Evolutionary conservation across 1,139 yeast genomes (phyloP).

Genomic region (Meyerozyma sp.): DNA sequence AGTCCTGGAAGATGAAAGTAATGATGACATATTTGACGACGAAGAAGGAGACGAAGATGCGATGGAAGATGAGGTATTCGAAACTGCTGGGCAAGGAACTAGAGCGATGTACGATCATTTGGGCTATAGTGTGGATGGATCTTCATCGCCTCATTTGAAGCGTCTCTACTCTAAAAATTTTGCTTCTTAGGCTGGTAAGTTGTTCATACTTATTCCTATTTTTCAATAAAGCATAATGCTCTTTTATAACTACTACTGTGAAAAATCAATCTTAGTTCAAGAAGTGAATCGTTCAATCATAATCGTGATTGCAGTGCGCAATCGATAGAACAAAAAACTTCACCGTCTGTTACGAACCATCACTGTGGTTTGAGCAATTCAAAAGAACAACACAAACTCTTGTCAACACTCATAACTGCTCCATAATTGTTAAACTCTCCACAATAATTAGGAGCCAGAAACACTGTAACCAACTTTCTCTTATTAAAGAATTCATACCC

Average conservation of each 20-base stretch:
- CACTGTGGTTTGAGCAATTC: constrained; percentile 68
- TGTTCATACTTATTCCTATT: not conserved
- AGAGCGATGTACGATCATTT: constrained; percentile 13
- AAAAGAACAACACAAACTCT: constrained; percentile 72
- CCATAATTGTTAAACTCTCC: constrained; percentile 92
- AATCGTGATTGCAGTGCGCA: not conserved
- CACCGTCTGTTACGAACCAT: not conserved
- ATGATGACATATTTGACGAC: constrained; percentile 8
- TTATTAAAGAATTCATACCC: constrained; percentile 84
- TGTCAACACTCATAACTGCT: constrained; percentile 82
- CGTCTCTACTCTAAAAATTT: constrained; percentile 14
- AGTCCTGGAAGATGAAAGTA: constrained; percentile 9
- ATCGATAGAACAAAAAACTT: not conserved
- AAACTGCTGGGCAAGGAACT: not conserved
- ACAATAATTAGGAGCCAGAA: constrained; percentile 87
- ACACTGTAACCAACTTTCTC: constrained; percentile 73
- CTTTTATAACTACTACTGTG: not conserved
- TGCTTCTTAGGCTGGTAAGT: not conserved
- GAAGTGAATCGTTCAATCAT: constrained; percentile 1
- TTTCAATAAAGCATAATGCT: not conserved
- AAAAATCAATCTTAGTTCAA: not conserved
- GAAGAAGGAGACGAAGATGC: constrained; percentile 7
- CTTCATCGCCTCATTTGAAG: constrained; percentile 35
- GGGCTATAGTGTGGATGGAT: constrained; percentile 26
- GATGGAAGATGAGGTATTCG: constrained; percentile 5